Conservation (phyloP, 768 basidiomycete species). For the Pleurotus pulmonarius region DNA sequence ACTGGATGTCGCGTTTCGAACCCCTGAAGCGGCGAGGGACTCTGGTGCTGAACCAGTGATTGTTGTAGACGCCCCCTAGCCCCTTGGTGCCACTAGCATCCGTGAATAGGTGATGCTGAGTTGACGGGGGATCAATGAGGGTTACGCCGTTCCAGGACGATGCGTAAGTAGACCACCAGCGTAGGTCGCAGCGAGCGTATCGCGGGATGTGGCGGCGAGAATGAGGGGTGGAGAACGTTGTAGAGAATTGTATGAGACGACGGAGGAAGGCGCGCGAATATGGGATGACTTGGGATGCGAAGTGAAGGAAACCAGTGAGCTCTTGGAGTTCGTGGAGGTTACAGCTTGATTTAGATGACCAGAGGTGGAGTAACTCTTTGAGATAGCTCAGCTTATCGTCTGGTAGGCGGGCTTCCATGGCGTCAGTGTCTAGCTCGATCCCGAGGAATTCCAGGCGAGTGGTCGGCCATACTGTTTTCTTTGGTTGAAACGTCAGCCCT, state of each 20-base stretch:
- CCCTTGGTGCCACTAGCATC: conserved; percentile 31
- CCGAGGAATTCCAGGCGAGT: background rate
- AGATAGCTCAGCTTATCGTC: conserved; percentile 26
- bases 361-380: conserved; percentile 14
- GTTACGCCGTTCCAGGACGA: conserved; percentile 26
- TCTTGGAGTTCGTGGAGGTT: conserved; percentile 10
- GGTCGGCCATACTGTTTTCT: conserved; percentile 22
- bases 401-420: conserved; percentile 30
- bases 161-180: conserved; percentile 27
- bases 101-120: conserved; percentile 19
- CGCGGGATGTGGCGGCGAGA: conserved; percentile 18
- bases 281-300: conserved; percentile 13
- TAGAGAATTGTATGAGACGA: conserved; percentile 22
- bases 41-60: conserved; percentile 21
- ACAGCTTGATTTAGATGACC: conserved; percentile 11
- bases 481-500: conserved; percentile 24
- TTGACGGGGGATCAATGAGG: conserved; percentile 10
- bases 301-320: conserved; percentile 14
- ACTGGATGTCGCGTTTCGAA: conserved; percentile 21
- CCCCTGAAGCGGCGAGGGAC: conserved; percentile 18
- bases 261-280: conserved; percentile 9
- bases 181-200: conserved; percentile 17
- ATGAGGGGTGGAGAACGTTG: conserved; percentile 18
- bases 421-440: background rate
- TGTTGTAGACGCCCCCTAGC: conserved; percentile 18